These are phyloP conservation scores for Mortierella sp. DNA, from an alignment of 371 early-diverging fungal species.

Conservation along the genomic window DNA sequence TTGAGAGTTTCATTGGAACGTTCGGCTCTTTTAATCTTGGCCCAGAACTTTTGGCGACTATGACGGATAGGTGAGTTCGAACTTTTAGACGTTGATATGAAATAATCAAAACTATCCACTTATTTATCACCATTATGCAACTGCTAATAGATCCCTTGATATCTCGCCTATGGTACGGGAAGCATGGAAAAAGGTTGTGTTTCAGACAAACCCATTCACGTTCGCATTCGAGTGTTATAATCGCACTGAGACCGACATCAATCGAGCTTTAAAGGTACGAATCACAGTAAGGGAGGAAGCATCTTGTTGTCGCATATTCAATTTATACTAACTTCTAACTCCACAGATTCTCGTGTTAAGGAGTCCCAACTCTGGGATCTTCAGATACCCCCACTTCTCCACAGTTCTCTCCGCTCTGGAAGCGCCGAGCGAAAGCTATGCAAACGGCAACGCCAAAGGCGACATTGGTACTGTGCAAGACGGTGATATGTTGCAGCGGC, in stretches of 20 bases:
- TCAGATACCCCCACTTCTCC: slow-evolving; percentile 49
- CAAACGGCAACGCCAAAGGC: neutral
- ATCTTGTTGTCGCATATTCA: neutral
- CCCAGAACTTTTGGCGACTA: slow-evolving; percentile 31
- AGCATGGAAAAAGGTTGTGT: slow-evolving; percentile 35
- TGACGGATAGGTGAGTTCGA: slow-evolving; percentile 38
- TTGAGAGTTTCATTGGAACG: slow-evolving; percentile 35
- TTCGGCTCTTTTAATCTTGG: slow-evolving; percentile 44
- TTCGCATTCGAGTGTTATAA: slow-evolving; percentile 44
- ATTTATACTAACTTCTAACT: neutral
- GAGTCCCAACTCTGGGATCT: slow-evolving; percentile 51
- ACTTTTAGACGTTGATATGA: neutral
- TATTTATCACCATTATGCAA: neutral
- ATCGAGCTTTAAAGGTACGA: slow-evolving; percentile 36
- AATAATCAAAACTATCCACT: neutral
- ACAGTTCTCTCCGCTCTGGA: slow-evolving; percentile 30
- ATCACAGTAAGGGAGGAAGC: neutral
- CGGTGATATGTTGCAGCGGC: slow-evolving; percentile 62
- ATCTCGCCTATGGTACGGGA: slow-evolving; percentile 26
- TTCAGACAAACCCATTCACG: slow-evolving; percentile 45
- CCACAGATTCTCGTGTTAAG: slow-evolving; percentile 35
- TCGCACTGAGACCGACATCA: slow-evolving; percentile 34
- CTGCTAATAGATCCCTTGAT: slow-evolving; percentile 28
- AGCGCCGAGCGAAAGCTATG: neutral
- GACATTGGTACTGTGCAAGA: neutral